Evolutionary conservation across 352 stramenopile species (phyloP), one percentile per base, ranked within the genome.

Genomic region (Discostella stelligera): DNA sequence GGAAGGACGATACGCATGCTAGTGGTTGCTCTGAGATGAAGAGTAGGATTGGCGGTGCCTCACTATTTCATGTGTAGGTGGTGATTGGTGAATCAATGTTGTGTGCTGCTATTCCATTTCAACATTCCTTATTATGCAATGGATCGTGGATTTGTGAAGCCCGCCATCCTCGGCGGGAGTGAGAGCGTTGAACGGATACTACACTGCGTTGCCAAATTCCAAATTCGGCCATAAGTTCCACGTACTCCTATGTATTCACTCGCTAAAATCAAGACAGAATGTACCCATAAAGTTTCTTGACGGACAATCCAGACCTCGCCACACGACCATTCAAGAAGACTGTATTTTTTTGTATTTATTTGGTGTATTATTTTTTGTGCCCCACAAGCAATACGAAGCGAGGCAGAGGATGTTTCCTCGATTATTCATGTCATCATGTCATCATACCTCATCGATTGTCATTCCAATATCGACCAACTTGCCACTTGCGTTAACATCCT

Each of bases 1-100:
- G 58, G 32, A n/a, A 76, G 18, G 41, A 64, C 20, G 49, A 76
- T 55, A 23, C 67, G 67, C 67, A 76, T 76, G 32, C 18, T 74
- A 55, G 3, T 58, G n/a, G 30, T 44, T 44, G 37, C 11, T 44
- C 4, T 9, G 32, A 41, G 37, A 44, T 3, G 7, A 44, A 44
- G 1, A 10, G 37, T 44, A 41, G 37, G 7, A 44, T 44, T 44
- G 37, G 0, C 1, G 37, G 13, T 44, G 2, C 1, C 7, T 8
- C 37, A 32, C 37, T 44, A 44, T 44, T 44, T 44, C 11, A 44
- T 44, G n/a, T 41, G 32, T 9, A 41, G 3, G 32, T 41, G 32
- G 32, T 9, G 7, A 44, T 10, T 14, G 37, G 37, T 44, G 27
- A 32, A 32, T 32, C n/a, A n/a, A n/a, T n/a, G n/a, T 32, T 32